Base-by-base conservation (phyloP, 495 filamentous ascomycete species). In the Letharia columbiana region DNA sequence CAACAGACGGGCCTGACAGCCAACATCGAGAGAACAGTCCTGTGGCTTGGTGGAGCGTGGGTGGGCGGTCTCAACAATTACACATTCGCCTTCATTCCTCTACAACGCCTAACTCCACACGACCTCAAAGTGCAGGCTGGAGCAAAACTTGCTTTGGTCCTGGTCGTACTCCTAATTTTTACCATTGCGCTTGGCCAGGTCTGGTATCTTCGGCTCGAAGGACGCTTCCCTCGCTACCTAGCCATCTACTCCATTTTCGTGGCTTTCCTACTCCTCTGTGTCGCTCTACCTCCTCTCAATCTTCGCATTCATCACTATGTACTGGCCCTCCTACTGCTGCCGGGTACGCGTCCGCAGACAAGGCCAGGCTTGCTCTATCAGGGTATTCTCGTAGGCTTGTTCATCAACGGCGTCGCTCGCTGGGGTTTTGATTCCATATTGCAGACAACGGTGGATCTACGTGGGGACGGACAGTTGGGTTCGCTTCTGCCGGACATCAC, bases 301-400 rank as follows among this genome's bases (percentile, higher is more conserved):
- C 83, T 98, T 60, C 84, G 94, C 15, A 92, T 98, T 65, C 95
- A 98, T 71, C 94, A 98, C 72, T 98, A 98, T 70, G 88, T 98
- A 69, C 82, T 98, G 18, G 92, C 89, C 15, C 81, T 89, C 39
- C 78, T 97, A 3, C 82, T 98, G 0, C 84, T 96, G 18, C 91
- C 90, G 0, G 91, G 91, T 0, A 96, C 92, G 0, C 84, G 86
- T 52, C 83, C 96, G 60, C 91, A 93, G 64, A 96, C 88, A 4
- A 83, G 93, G 0, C 87, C 88, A 0, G 86, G 85, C 0, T 75
- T 96, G 18, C 74, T 94, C 12, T 96, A 90, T 67, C 91, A 96
- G 71, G 93, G 93, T 4, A 75, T 98, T n/a, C 77, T 98, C 1
- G 73, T 98, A 10, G 93, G 93, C 18, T 79, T 98, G 0, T 96